Conservation (phyloP, 202 grass and related monocot species). For the Brachypodium distachyon region DNA sequence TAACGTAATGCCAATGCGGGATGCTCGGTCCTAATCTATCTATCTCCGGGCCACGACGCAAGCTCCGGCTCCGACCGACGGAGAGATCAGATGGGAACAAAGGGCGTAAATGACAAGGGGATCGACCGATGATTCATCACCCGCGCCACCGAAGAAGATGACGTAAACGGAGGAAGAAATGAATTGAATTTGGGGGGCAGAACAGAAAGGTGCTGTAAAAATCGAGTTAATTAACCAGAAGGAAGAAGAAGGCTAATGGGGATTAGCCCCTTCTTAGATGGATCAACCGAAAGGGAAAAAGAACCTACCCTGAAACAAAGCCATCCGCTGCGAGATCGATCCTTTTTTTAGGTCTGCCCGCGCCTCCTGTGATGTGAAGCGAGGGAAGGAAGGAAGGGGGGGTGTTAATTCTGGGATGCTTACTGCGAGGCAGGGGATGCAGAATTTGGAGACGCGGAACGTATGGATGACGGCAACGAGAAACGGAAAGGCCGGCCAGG, state of each 20-base stretch:
- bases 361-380: too few relatives aligned
- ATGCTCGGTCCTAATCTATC: not conserved
- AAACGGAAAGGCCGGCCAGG: not conserved
- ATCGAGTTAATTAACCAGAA: too few relatives aligned
- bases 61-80: too few relatives aligned
- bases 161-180: not conserved
- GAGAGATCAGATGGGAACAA: not conserved
- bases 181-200: too few relatives aligned
- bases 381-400: too few relatives aligned
- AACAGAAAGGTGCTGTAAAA: too few relatives aligned
- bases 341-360: not conserved
- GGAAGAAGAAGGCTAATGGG: not conserved
- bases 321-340: not conserved
- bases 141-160: too few relatives aligned
- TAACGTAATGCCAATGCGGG: not conserved
- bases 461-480: not conserved
- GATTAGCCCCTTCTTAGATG: constrained; percentile 2
- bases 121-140: too few relatives aligned
- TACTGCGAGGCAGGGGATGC: not conserved
- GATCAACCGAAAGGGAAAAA: not conserved
- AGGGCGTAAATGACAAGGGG: not conserved
- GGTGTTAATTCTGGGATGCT: not conserved
- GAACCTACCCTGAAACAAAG: not conserved
- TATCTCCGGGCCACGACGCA: not conserved
- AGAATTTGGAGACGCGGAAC: not conserved